Percentiles rank a stretch among this genome's conserved stretches.
phyloP scores from a whole-genome alignment of 2,329 filamentous ascomycete species.

The Pseudogymnoascus sp. region DNA sequence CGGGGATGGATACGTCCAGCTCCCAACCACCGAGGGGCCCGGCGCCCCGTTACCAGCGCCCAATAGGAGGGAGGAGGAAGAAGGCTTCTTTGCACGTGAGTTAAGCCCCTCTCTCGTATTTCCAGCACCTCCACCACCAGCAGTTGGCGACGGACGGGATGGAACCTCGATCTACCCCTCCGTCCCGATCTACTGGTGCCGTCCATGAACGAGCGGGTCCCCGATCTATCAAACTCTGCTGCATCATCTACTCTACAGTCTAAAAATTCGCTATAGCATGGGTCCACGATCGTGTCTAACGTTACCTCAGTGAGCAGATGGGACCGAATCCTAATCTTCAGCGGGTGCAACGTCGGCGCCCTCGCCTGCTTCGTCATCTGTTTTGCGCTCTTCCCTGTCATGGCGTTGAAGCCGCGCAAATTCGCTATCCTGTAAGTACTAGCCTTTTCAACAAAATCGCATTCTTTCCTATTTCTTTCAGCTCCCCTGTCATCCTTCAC shows the following conservation, averaged over 20 bases:
- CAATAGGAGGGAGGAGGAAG: conserved; percentile 82
- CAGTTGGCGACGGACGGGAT: not conserved
- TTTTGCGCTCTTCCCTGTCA: conserved; percentile 80
- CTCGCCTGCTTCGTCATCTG: conserved; percentile 87
- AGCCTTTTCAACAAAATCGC: conserved; percentile 10
- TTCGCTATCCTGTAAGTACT: conserved; percentile 90
- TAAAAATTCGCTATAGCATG: not conserved
- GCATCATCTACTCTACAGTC: not conserved
- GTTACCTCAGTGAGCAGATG: conserved; percentile 72
- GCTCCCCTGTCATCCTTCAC: not conserved
- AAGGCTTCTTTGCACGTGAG: conserved; percentile 93
- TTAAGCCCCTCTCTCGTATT: conserved; percentile 27
- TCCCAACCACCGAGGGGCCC: conserved; percentile 74
- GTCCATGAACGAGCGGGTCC: conserved; percentile 16
- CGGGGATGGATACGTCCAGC: conserved; percentile 75
- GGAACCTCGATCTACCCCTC: conserved; percentile 23
- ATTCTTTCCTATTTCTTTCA: not conserved
- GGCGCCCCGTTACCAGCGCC: conserved; percentile 82
- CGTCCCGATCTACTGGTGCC: conserved; percentile 22
- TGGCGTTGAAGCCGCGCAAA: conserved; percentile 76
- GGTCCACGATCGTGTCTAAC: conserved; percentile 3
- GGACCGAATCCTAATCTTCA: conserved; percentile 91
- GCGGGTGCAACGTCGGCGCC: conserved; percentile 80
- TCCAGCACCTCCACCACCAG: not conserved
- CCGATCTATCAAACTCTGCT: not conserved